Conservation (phyloP, 768 basidiomycete species). For the Vararia minispora region DNA sequence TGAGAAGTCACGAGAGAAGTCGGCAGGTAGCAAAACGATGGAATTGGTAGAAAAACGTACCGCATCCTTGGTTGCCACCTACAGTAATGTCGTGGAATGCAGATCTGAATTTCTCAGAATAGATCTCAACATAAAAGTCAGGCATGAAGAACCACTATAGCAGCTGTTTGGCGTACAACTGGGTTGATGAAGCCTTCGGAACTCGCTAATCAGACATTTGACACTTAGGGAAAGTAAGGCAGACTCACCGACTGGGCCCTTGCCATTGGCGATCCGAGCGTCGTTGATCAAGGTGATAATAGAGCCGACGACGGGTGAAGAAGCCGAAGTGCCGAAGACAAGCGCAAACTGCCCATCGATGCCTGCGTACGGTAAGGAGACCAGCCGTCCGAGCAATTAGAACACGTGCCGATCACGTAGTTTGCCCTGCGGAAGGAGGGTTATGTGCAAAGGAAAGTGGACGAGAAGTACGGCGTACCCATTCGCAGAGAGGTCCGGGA, state of each 20-base stretch:
- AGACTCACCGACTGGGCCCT: conserved; percentile 20
- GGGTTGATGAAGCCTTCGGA: conserved; percentile 41
- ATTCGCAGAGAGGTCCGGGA: conserved; percentile 24
- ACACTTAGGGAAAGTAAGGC: not conserved
- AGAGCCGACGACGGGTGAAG: conserved; percentile 24
- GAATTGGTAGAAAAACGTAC: too few species aligned
- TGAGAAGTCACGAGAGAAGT: not conserved
- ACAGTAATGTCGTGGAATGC: conserved; percentile 6
- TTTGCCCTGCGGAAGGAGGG: conserved; percentile 15
- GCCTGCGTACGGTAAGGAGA: conserved; percentile 3
- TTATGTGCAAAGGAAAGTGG: not conserved
- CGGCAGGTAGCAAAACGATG: too few species aligned
- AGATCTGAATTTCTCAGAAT: not conserved
- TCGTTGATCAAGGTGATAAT: conserved; percentile 27
- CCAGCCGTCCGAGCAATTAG: not conserved
- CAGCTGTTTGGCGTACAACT: conserved; percentile 30
- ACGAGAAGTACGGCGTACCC: conserved; percentile 14
- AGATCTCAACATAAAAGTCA: conserved; percentile 5
- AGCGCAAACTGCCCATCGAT: conserved; percentile 21
- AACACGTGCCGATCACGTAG: conserved; percentile 20
- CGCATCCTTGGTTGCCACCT: conserved; percentile 6
- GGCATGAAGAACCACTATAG: not conserved
- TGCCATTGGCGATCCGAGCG: conserved; percentile 24
- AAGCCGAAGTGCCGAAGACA: conserved; percentile 26
- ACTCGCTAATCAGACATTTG: not conserved